phyloP scores from a whole-genome alignment of 164 flowering plant species.

The Stephania cephalantha region DNA sequence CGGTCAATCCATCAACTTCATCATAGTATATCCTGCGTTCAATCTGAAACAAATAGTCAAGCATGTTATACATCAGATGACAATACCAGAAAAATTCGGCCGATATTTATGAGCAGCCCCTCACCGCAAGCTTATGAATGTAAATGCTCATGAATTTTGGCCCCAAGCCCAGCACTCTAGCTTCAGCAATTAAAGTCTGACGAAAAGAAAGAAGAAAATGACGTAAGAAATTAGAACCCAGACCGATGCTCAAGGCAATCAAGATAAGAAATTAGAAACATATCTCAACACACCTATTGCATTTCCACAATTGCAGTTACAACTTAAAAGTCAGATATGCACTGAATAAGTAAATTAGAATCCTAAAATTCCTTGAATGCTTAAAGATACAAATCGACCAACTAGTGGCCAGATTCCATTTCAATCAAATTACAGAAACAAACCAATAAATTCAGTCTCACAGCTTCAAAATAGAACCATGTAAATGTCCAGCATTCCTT shows the following conservation, averaged over 20 bases:
- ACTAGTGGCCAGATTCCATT: not conserved
- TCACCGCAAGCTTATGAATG: constrained; percentile 67
- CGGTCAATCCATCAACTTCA: constrained; percentile 70
- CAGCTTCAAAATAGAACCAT: not conserved
- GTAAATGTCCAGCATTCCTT: too few species aligned
- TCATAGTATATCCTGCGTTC: constrained; percentile 89
- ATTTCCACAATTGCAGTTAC: not conserved
- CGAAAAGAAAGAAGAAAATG: constrained; percentile 4
- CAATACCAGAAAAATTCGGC: not conserved
- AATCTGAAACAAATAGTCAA: constrained; percentile 40
- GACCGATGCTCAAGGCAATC: not conserved
- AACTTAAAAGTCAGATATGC: not conserved
- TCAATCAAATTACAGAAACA: not conserved
- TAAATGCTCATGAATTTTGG: constrained; percentile 93
- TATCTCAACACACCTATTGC: not conserved
- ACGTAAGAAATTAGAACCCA: not conserved
- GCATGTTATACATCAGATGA: not conserved
- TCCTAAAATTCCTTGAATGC: not conserved
- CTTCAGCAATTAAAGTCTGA: constrained; percentile 72
- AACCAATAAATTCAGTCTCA: too few species aligned
- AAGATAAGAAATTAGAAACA: not conserved
- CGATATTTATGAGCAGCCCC: constrained; percentile 17
- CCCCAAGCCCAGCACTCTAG: constrained; percentile 83
- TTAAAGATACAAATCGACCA: not conserved
- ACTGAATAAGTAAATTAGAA: not conserved